phyloP scores from a whole-genome alignment of 352 stramenopile genomes.

The Globisporangium nunn region DNA sequence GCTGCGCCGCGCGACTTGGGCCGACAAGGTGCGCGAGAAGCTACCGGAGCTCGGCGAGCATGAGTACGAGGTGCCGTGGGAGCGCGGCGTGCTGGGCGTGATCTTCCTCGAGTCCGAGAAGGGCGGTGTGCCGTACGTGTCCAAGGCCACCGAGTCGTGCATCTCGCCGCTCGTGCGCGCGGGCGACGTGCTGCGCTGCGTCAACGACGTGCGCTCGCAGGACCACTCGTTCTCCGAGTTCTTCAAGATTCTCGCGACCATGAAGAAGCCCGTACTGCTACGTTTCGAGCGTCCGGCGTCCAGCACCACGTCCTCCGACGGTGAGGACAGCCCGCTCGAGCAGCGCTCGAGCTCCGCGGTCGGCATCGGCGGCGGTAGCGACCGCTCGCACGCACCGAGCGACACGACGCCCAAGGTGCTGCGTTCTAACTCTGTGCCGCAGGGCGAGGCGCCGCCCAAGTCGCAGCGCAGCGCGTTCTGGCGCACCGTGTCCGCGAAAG shows the following conservation, averaged over 20 bases:
- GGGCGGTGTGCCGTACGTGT: slow-evolving; percentile 81
- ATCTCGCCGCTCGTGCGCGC: slow-evolving; percentile 64
- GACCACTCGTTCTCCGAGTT: slow-evolving; percentile 87
- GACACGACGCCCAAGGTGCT: slow-evolving; percentile 25
- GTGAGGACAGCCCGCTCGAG: slow-evolving; percentile 35
- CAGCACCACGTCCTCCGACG: slow-evolving; percentile 41
- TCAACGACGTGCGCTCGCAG: slow-evolving; percentile 80
- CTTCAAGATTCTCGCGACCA: slow-evolving; percentile 86
- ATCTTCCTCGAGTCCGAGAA: slow-evolving; percentile 86
- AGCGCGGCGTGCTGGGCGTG: slow-evolving; percentile 77
- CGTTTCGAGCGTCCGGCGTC: slow-evolving; percentile 63
- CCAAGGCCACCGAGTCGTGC: slow-evolving; percentile 81
- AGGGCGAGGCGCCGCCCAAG: slow-evolving; percentile 33
- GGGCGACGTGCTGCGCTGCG: slow-evolving; percentile 77
- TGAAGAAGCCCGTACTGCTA: slow-evolving; percentile 85
- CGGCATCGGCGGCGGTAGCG: slow-evolving; percentile 9
- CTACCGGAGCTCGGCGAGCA: slow-evolving; percentile 63
- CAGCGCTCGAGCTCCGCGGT: slow-evolving; percentile 36
- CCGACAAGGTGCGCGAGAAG: slow-evolving; percentile 77
- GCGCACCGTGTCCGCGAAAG: slow-evolving; percentile 33
- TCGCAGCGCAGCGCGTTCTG: slow-evolving; percentile 50
- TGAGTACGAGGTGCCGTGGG: slow-evolving; percentile 86
- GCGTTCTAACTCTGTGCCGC: slow-evolving; percentile 51
- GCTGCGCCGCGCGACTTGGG: slow-evolving; percentile 46
- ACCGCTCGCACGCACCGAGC: slow-evolving; percentile 21